Conservation (phyloP, 495 filamentous ascomycete genomes). For the Penicillium cosmopolitanum region DNA sequence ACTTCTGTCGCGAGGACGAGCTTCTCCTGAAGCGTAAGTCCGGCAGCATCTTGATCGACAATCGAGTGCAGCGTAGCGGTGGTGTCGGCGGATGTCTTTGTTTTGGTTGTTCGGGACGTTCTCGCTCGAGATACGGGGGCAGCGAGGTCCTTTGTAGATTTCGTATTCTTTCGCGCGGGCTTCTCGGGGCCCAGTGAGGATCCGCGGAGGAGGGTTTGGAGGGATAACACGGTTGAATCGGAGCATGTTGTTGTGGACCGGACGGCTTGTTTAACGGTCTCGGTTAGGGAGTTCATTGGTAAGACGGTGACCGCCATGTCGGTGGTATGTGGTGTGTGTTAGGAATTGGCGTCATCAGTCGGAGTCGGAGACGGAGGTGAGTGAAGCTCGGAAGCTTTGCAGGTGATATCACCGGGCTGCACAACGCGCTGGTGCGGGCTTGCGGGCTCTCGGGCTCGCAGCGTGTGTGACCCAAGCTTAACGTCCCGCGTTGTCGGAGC, state of each 20-base stretch:
- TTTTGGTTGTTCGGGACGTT: slow-evolving; percentile 36
- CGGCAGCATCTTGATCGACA: slow-evolving; percentile 39
- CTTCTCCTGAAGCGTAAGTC: slow-evolving; percentile 61
- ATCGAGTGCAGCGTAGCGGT: slow-evolving; percentile 31
- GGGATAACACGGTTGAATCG: slow-evolving; percentile 47
- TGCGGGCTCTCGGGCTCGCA: not conserved
- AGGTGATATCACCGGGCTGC: slow-evolving; percentile 6
- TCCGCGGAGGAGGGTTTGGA: slow-evolving; percentile 49
- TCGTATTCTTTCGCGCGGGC: slow-evolving; percentile 27
- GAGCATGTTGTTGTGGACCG: slow-evolving; percentile 54
- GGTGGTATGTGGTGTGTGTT: slow-evolving; percentile 4
- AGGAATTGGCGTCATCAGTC: slow-evolving; percentile 23
- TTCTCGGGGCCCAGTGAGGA: slow-evolving; percentile 34
- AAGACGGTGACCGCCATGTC: slow-evolving; percentile 47
- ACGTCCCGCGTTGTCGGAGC: slow-evolving; percentile 44
- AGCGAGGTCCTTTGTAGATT: slow-evolving; percentile 25
- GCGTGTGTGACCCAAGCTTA: slow-evolving; percentile 12
- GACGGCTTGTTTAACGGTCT: slow-evolving; percentile 53
- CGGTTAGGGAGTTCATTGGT: slow-evolving; percentile 38
- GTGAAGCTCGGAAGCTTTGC: slow-evolving; percentile 28
- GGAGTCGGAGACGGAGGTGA: not conserved
- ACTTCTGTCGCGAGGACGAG: slow-evolving; percentile 78
- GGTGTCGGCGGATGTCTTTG: slow-evolving; percentile 34
- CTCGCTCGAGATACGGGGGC: slow-evolving; percentile 37
- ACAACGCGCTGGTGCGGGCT: not conserved